Evolutionary conservation across 495 filamentous ascomycete genomes (phyloP).

Genomic region (Penicillium coprophilum): DNA sequence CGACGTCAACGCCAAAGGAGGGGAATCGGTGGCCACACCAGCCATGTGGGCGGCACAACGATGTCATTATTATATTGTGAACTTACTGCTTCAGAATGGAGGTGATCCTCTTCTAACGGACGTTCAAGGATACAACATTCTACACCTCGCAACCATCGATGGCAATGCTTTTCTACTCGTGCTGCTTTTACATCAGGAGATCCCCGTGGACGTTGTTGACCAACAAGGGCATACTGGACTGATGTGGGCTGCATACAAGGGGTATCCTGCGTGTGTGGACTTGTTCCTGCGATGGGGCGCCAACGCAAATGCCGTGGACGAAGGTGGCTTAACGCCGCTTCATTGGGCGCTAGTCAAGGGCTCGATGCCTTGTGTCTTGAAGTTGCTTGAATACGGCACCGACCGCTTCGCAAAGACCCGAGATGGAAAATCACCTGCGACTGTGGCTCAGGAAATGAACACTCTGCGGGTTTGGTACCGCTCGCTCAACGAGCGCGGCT

Average conservation of each 20-base stretch:
- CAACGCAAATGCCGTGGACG: slow-evolving; percentile 84
- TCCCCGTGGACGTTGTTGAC: slow-evolving; percentile 88
- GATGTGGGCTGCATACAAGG: slow-evolving; percentile 99
- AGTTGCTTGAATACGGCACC: slow-evolving; percentile 89
- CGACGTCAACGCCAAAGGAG: slow-evolving; percentile 90
- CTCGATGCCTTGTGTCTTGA: slow-evolving; percentile 78
- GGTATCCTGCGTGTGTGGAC: slow-evolving; percentile 86
- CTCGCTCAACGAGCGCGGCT: slow-evolving; percentile 82
- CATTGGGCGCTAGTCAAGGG: slow-evolving; percentile 98
- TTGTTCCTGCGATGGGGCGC: slow-evolving; percentile 94
- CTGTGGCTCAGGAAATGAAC: slow-evolving; percentile 86
- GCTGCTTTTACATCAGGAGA: slow-evolving; percentile 84
- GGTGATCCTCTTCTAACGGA: slow-evolving; percentile 88
- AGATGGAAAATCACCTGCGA: slow-evolving; percentile 83
- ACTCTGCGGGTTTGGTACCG: slow-evolving; percentile 76
- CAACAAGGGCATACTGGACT: slow-evolving; percentile 84
- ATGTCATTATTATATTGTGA: slow-evolving; percentile 83
- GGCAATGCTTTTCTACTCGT: slow-evolving; percentile 94
- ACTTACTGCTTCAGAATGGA: slow-evolving; percentile 79
- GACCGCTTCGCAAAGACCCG: slow-evolving; percentile 85
- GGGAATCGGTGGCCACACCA: slow-evolving; percentile 88
- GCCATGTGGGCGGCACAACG: slow-evolving; percentile 96
- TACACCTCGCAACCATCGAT: slow-evolving; percentile 95
- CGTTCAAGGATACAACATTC: slow-evolving; percentile 91
- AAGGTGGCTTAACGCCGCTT: slow-evolving; percentile 86